Evolutionary conservation across 2,329 filamentous ascomycete genomes (phyloP).

Genomic region (Teratosphaeria zuluensis): DNA sequence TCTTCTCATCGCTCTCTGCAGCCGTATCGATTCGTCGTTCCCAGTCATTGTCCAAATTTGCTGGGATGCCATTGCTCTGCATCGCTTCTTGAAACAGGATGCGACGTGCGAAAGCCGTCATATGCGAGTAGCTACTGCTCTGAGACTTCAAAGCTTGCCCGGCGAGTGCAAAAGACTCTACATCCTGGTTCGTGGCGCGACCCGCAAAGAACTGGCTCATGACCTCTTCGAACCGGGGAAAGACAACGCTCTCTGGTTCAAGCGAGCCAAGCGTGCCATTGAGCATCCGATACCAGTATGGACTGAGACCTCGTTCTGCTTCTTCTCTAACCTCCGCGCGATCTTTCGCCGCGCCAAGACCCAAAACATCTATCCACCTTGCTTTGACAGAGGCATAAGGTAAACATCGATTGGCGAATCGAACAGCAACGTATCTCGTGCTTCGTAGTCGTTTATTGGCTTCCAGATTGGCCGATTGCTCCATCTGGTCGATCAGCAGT

Average conservation of each 20-base stretch:
- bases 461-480: constrained; percentile 23
- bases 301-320: constrained; percentile 77
- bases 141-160: constrained; percentile 11
- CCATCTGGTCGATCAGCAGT: constrained; percentile 55
- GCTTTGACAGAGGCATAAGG: constrained; percentile 68
- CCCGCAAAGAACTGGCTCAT: constrained; percentile 37
- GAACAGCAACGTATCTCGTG: constrained; percentile 70
- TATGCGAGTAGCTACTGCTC: constrained; percentile 15
- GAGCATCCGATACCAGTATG: constrained; percentile 59
- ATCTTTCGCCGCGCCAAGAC: constrained; percentile 58
- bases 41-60: constrained; percentile 64
- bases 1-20: constrained; percentile 58
- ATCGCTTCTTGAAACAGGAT: constrained; percentile 52
- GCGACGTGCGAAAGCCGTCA: constrained; percentile 34
- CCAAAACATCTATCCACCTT: constrained; percentile 82
- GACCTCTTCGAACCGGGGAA: constrained; percentile 37
- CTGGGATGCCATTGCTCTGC: constrained; percentile 28
- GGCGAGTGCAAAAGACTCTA: constrained; percentile 14
- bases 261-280: constrained; percentile 34
- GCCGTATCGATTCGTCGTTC: constrained; percentile 66
- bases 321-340: constrained; percentile 81
- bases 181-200: constrained; percentile 16
- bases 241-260: constrained; percentile 19
- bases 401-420: constrained; percentile 83
- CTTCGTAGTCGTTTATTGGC: constrained; percentile 42